Evolutionary conservation across 208 protist genomes (phyloP), one percentile per base, ranked within the genome.

Genomic region (Acanthamoeba sp.): DNA sequence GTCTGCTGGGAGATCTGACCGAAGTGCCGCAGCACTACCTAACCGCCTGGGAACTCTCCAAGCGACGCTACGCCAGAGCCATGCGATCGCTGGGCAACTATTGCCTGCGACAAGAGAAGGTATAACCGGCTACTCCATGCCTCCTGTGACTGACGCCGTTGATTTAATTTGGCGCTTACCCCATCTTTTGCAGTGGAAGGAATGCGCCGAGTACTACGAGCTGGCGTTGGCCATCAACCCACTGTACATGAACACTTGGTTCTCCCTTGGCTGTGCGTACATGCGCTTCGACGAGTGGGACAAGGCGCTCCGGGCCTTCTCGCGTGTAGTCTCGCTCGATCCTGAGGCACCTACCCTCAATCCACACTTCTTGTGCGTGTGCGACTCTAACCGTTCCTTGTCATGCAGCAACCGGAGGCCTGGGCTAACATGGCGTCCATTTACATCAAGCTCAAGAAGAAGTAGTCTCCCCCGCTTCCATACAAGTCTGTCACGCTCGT

Each of bases 381-480:
- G 62, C 78, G 71, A 89, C 69, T n/a, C 55, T 55, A n/a, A n/a
- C n/a, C n/a, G n/a, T n/a, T n/a, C n/a, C n/a, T n/a, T n/a, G 20
- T 52, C 40, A n/a, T 32, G 62, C 40, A 96, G 94, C 89, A 97
- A 64, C 94, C 59, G 18, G 95, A 97, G 24, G 94, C 95, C 16
- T 97, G 96, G 94, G 91, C 71, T 27, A 97, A 97, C 73, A 59
- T 97, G 62, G 96, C 96, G 1, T 94, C 95, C 1, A 55, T 96
- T 40, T 97, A 97, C 64, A 93, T 96, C 40, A 94, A 95, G 52
- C 78, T 88, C 50, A 88, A 94, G 38, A 80, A 96, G 59, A 94
- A 94, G 50, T 96, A 32, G 59, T 32, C 6, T 87, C 18, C 59
- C 50, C 16, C 36, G 2, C 1, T 89, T 42, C 45, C 50, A 36